phyloP scores from a whole-genome alignment of 345 rosid genomes.

The Trapa bicornis region DNA sequence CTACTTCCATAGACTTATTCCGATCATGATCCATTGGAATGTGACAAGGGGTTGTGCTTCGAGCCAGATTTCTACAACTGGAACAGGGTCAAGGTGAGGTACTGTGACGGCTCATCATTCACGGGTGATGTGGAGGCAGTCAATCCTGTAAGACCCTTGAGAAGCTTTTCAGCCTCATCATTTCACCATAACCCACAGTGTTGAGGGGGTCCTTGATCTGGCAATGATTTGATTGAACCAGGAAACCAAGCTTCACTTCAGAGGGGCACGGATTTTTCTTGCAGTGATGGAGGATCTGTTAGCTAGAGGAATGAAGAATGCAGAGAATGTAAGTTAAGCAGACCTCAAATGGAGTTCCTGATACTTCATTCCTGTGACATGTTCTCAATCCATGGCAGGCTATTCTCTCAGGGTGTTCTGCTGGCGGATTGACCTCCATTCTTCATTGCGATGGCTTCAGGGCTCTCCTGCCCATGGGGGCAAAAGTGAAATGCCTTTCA shows the following conservation, averaged over 20 bases:
- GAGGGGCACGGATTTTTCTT: conserved; percentile 83
- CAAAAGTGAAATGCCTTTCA: conserved; percentile 85
- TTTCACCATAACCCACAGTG: neutral
- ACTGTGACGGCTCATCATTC: conserved; percentile 90
- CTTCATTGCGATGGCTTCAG: conserved; percentile 82
- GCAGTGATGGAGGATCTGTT: conserved; percentile 70
- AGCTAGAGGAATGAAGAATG: conserved; percentile 73
- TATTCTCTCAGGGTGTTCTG: conserved; percentile 89
- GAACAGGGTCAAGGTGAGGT: conserved; percentile 85
- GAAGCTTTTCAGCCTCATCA: too few relatives aligned
- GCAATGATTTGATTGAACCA: conserved; percentile 12
- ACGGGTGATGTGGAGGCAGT: conserved; percentile 76
- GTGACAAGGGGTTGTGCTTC: neutral
- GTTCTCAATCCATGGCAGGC: conserved; percentile 30
- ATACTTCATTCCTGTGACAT: neutral
- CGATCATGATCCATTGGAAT: neutral
- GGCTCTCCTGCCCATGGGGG: conserved; percentile 56
- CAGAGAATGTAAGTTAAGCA: conserved; percentile 40
- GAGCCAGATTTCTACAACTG: conserved; percentile 73
- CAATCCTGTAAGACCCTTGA: conserved; percentile 42
- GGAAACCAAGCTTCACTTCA: conserved; percentile 84
- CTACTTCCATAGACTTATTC: neutral
- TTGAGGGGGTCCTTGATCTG: neutral
- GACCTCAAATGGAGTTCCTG: neutral
- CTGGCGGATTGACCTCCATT: conserved; percentile 92